Evolutionary conservation across 2,329 filamentous ascomycete genomes (phyloP).

Genomic region (Exophiala sideris): DNA sequence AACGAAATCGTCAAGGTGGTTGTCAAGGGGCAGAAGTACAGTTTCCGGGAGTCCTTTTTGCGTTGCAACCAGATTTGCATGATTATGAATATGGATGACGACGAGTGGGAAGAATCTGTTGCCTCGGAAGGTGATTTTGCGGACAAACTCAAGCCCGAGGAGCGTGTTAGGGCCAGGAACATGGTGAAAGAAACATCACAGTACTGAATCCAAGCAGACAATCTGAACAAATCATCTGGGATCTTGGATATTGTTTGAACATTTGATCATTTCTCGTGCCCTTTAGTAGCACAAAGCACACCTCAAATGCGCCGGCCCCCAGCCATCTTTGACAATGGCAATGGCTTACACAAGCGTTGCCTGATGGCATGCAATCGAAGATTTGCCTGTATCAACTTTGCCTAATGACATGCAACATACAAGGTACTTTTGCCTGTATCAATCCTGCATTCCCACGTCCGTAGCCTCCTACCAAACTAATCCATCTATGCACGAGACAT

Average conservation of each 20-base stretch:
- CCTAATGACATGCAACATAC: background rate
- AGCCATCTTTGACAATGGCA: conserved; percentile 15
- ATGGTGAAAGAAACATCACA: conserved; percentile 49
- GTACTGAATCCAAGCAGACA: background rate
- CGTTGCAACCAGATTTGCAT: conserved; percentile 76
- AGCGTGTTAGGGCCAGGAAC: conserved; percentile 67
- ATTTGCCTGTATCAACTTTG: background rate
- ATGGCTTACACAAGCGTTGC: conserved; percentile 13
- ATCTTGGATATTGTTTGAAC: conserved; percentile 8
- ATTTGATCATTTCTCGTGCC: conserved; percentile 21
- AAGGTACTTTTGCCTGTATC: conserved; percentile 1
- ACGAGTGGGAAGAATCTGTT: conserved; percentile 80
- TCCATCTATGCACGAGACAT: conserved; percentile 77
- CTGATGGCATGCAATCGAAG: background rate
- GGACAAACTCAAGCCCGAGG: conserved; percentile 67
- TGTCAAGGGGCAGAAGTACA: conserved; percentile 64
- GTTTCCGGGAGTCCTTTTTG: conserved; percentile 71
- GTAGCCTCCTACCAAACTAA: background rate
- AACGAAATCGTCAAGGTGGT: conserved; percentile 62
- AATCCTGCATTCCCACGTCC: background rate
- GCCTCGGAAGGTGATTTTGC: conserved; percentile 50
- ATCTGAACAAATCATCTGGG: background rate
- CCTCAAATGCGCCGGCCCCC: conserved; percentile 20
- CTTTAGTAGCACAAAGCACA: conserved; percentile 14
- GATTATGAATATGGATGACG: conserved; percentile 90